Conservation (phyloP, 2,329 filamentous ascomycete genomes). For the Fusarium duplospermum region DNA sequence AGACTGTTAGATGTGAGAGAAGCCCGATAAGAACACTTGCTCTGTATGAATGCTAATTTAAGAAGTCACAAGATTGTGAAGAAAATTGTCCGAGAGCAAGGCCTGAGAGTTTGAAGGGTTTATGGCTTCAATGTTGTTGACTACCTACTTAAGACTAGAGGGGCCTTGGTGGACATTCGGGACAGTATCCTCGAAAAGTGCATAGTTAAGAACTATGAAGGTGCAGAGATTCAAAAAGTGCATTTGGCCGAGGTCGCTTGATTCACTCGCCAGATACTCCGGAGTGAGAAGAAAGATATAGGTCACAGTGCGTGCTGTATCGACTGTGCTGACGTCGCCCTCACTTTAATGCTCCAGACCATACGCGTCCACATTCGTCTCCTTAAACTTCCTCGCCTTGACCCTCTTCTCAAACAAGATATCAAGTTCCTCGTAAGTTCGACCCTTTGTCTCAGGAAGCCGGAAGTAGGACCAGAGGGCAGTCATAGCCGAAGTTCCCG, state of each 20-base stretch:
- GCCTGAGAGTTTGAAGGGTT: neutral
- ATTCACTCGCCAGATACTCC: neutral
- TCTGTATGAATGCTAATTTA: neutral
- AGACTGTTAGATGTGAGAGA: neutral
- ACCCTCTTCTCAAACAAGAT: slow-evolving; percentile 49
- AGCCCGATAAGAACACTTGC: neutral
- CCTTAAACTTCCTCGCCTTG: slow-evolving; percentile 50
- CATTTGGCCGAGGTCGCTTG: neutral
- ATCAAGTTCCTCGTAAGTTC: slow-evolving; percentile 51
- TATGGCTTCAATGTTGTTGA: neutral
- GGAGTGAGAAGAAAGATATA: neutral
- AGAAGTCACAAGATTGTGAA: neutral
- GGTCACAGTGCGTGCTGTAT: neutral
- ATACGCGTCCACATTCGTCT: neutral
- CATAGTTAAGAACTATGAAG: neutral
- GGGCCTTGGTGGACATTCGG: no score
- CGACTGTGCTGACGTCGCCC: neutral
- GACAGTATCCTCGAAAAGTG: neutral
- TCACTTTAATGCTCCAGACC: neutral
- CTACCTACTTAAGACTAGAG: neutral
- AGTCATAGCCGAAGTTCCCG: slow-evolving; percentile 42
- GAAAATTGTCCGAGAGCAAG: neutral
- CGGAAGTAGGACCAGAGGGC: slow-evolving; percentile 50
- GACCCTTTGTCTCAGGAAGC: slow-evolving; percentile 48
- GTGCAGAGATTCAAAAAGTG: neutral